Base-by-base conservation (phyloP, 495 filamentous ascomycete genomes). In the Penicillium bovifimosum region DNA sequence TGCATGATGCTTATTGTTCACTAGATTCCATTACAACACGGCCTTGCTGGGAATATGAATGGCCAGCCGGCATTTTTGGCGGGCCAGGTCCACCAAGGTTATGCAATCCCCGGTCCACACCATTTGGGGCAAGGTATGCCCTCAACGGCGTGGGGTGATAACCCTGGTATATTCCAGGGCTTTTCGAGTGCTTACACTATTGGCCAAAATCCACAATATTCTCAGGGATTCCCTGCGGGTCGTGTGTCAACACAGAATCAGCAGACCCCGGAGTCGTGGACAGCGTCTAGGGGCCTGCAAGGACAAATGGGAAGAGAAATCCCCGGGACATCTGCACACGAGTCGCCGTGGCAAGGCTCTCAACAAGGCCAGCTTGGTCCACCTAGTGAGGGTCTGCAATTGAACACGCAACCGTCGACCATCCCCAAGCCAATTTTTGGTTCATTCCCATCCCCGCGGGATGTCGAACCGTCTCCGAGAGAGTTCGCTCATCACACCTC, bases 271-370 rank as follows among this genome's bases (percentile, higher is more conserved):
- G 13, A 38, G 16, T 34, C 38, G 1, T 50, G 48, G 48, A 24
- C 29, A 34, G 13, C 13, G 5, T 42, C 27, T 3, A 32, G 18
- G 8, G 42, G 16, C 3, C n/a, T 16, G 7, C 48, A 50, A 26
- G 29, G 36, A 0, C 29, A 50, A 16, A 41, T 33, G 28, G 29
- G 11, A 11, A 14, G 33, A 6, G n/a, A 14, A 16, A 81, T 71
- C 77, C 84, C 63, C 77, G 78, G 58, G 45, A 65, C 76, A 74
- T 59, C 62, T 57, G 66, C 67, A 55, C 57, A 67, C 54, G 53
- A 71, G 29, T 74, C 67, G 47, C 47, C 55, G 33, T 65, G 62
- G 62, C 59, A 55, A 40, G 1, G 35, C 9, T 39, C 42, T 16
- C 53, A 53, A 10, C 26, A 41, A n/a, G 24, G 27, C 2, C 35